Conservation (phyloP, 1,284 basidiomycete genomes). For the Irpex lacteus region DNA sequence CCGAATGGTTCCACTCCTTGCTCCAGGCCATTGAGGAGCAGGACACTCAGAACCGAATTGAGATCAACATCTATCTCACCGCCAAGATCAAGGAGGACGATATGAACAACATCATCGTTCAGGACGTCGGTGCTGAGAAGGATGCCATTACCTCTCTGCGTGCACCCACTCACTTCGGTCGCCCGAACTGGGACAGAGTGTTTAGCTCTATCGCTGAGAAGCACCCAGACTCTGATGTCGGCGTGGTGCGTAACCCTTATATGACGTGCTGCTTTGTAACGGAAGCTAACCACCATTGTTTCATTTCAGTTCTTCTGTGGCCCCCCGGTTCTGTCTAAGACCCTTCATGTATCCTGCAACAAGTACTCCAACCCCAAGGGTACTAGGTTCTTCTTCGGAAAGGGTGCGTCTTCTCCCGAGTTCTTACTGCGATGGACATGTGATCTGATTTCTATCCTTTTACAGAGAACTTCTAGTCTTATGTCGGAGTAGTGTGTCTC, state of each 20-base stretch:
- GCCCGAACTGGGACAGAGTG: slow-evolving; percentile 90
- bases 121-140: slow-evolving; percentile 85
- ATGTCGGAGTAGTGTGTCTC: background rate
- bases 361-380: slow-evolving; percentile 81
- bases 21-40: slow-evolving; percentile 90
- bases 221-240: slow-evolving; percentile 83
- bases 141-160: slow-evolving; percentile 84
- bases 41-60: slow-evolving; percentile 77
- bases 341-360: slow-evolving; percentile 76
- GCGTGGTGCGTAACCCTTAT: slow-evolving; percentile 53
- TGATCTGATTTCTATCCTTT: background rate
- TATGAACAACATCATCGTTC: slow-evolving; percentile 85
- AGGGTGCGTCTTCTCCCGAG: slow-evolving; percentile 43
- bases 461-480: slow-evolving; percentile 33
- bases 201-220: slow-evolving; percentile 74
- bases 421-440: background rate
- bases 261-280: background rate
- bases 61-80: slow-evolving; percentile 91
- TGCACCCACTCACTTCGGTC: slow-evolving; percentile 89
- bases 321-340: slow-evolving; percentile 63
- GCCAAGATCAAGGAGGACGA: slow-evolving; percentile 86
- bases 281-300: slow-evolving; percentile 4
- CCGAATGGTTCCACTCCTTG: slow-evolving; percentile 94
- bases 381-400: slow-evolving; percentile 87
- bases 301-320: slow-evolving; percentile 74